These are phyloP conservation scores for Dothideomycetes sp. DNA, from an alignment of 2,329 filamentous ascomycete genomes.

Conservation along the genomic window DNA sequence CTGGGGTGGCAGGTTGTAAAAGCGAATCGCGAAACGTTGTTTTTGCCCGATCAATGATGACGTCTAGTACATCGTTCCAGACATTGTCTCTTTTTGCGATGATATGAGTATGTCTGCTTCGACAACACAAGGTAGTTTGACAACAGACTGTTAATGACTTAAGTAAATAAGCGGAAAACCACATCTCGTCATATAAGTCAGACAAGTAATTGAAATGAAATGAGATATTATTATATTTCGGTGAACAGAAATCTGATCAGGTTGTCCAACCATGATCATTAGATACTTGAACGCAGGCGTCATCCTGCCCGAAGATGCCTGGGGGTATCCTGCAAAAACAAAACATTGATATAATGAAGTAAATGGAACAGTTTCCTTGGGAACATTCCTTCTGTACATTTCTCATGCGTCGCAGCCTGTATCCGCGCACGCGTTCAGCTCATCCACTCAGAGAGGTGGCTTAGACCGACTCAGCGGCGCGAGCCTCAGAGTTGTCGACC, in stretches of 20 bases:
- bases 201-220: neutral
- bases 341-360: conserved; percentile 7
- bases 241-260: neutral
- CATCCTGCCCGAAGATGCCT: neutral
- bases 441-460: neutral
- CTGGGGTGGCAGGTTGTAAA: no score
- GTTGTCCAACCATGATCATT: neutral
- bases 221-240: neutral
- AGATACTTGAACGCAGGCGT: neutral
- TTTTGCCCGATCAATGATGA: no score
- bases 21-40: no score
- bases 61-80: no score
- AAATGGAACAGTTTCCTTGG: neutral
- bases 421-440: neutral
- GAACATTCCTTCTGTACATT: neutral
- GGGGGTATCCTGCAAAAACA: conserved; percentile 8
- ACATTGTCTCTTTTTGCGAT: no score
- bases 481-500: conserved; percentile 31
- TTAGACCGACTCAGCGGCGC: conserved; percentile 17
- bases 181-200: no score
- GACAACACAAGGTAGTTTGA: no score
- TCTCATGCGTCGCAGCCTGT: neutral
- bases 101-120: no score
- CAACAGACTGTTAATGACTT: no score
- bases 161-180: no score